Base-by-base conservation (phyloP, 1,284 basidiomycete species). In the Fomitiporia mediterranea region DNA sequence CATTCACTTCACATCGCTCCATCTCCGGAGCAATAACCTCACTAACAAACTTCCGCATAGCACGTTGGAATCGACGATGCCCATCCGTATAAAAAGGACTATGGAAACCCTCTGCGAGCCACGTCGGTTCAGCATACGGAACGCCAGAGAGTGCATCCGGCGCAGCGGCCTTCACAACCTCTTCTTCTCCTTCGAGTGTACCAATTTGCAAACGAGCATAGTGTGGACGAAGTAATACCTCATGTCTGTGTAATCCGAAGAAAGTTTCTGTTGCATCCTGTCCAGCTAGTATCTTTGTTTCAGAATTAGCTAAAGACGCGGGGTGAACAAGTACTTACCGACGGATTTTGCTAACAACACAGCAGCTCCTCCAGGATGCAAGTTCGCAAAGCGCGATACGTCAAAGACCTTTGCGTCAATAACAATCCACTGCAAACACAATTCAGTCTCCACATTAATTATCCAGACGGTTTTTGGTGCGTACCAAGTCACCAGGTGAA, bases 61-160 rank as follows among this genome's bases (percentile, higher is more conserved):
- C 84, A 30, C 72, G 77, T 62, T 90, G 88, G 70, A 90, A 89
- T 52, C 68, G 74, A 37, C 79, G 69, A 62, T 90, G 88, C 15
- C 76, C 76, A 0, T 92, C 86, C 19, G 78, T 87, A 74, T 91
- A 96, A 70, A 95, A 98, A 0, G 94, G 90, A 59, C 79, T 88
- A 65, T 81, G 78, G 74, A 86, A 95, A 0, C 89, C 91, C 4
- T 81, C 71, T n/a, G 74, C 75, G 39, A 97, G 82, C 92, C 93
- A 97, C 1, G 87, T 85, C 2, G 93, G 87, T 66, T 98, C 95
- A 1, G 84, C 92, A 66, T 96, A 97, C 0, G 94, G 94, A 0
- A 97, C 87, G 55, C 77, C 69, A 27, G 86, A 91, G 51, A 89
- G 68, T 39, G 82, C 82, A 46, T 90, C 92, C 0, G 84, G 78